Base-by-base conservation (phyloP, 768 basidiomycete species). In the Imleria badia region DNA sequence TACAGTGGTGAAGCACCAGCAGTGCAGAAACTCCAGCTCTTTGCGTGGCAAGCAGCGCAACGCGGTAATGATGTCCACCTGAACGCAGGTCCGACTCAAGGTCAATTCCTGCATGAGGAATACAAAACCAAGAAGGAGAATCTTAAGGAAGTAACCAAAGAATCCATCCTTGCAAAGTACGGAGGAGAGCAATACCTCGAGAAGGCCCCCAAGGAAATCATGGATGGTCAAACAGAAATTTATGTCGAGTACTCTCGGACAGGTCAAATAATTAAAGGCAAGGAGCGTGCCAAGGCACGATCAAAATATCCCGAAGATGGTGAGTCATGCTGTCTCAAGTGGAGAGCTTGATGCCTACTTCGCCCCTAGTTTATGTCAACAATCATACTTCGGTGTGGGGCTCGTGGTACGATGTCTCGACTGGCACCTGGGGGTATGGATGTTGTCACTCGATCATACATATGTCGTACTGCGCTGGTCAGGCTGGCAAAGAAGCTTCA, bases 311-410 rank as follows among this genome's bases (percentile, higher is more conserved):
- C 90, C 6, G 97, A 99, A 75, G 94, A 98, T 81, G 87, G 94
- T 94, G 68, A 58, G 87, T 40, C 55, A 22, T 35, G 31, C 36
- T 52, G 20, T 50, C 45, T 39, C 17, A 15, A 17, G 19, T 2
- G 29, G 33, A 30, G 15, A 38, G 22, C n/a, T n/a, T 17, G 46
- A 47, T 40, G 15, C 19, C 15, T 22, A 65, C 38, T 6, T 29
- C 10, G 4, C 39, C 20, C 60, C 2, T 59, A 98, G 94, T 94
- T 8, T 87, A 82, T 62, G 75, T 89, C 65, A 95, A 94, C 72
- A 99, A 99, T 66, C 97, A 99, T 66, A 94, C 89, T 1, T 77
- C 84, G 6, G 86, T 98, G n/a, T 99, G 97, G 97, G 97, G 97
- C 42, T 99, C 97, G 41, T 98, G 86, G 85, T 98, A 91, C 69